Evolutionary conservation across 2,329 filamentous ascomycete species (phyloP).

Genomic region (Blumeriella jaapii): DNA sequence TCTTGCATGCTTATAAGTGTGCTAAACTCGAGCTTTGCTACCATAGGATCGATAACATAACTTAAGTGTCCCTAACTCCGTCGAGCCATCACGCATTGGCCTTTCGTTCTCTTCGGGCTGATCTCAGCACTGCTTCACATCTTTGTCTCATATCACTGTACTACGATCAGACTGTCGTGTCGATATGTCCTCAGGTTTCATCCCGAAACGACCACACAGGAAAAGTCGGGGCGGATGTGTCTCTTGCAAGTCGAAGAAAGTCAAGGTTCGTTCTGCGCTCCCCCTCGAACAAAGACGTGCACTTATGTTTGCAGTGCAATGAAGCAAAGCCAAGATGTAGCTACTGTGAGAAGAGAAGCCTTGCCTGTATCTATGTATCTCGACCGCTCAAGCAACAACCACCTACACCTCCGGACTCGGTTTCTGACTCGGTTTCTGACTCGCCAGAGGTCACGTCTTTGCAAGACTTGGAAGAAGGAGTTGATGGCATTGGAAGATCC

Average conservation of each 20-base stretch:
- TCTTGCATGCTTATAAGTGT: background rate
- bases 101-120: too few species aligned
- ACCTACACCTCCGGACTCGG: constrained; percentile 1
- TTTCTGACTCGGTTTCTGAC: background rate
- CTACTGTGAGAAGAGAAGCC: constrained; percentile 21
- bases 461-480: constrained; percentile 2
- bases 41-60: too few species aligned
- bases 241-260: constrained; percentile 24
- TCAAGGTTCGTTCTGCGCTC: constrained; percentile 18
- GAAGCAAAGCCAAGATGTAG: constrained; percentile 22
- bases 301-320: constrained; percentile 19
- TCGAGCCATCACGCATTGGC: too few species aligned
- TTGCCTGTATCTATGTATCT: constrained; percentile 19
- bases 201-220: constrained; percentile 24
- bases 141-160: too few species aligned
- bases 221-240: constrained; percentile 25
- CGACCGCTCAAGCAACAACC: constrained; percentile 2
- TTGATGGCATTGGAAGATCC: constrained; percentile 1
- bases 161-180: too few species aligned
- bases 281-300: constrained; percentile 3
- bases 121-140: background rate
- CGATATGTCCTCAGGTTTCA: constrained; percentile 17
- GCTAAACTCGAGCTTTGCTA: too few species aligned
- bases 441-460: background rate
- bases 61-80: too few species aligned